These are phyloP conservation scores for Sicyos edulis DNA, from an alignment of 306 rosid genomes.

Conservation along the genomic window DNA sequence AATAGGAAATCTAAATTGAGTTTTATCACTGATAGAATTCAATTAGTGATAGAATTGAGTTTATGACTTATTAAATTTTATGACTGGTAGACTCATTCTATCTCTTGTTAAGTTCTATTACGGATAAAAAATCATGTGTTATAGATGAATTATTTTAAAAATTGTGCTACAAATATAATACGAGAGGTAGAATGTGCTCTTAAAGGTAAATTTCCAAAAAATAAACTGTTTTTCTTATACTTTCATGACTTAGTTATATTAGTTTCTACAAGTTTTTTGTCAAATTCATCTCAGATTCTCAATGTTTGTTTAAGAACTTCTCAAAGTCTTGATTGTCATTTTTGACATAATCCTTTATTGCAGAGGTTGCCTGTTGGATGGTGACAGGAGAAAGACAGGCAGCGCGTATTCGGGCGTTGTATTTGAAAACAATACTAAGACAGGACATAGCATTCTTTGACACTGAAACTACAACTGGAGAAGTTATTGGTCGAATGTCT, in stretches of 20 bases:
- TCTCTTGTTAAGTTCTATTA: too few relatives aligned
- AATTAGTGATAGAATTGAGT: too few relatives aligned
- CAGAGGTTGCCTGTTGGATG: conserved; percentile 91
- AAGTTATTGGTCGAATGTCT: conserved; percentile 82
- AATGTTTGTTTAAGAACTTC: not conserved
- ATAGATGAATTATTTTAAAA: too few relatives aligned
- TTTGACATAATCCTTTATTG: not conserved
- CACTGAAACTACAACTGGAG: conserved; percentile 74
- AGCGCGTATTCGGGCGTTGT: conserved; percentile 58
- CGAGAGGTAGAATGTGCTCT: too few relatives aligned
- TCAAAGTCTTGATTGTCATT: not conserved
- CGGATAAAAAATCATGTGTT: too few relatives aligned
- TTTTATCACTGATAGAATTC: too few relatives aligned
- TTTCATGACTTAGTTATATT: not conserved
- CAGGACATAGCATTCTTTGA: conserved; percentile 85
- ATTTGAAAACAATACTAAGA: conserved; percentile 65
- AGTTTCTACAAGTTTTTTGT: not conserved
- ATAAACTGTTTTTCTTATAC: too few relatives aligned
- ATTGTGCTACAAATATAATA: too few relatives aligned
- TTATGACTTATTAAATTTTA: too few relatives aligned
- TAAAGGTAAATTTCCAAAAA: too few relatives aligned
- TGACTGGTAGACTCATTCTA: too few relatives aligned
- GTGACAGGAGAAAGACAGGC: conserved; percentile 93
- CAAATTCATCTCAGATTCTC: not conserved
- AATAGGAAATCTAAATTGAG: too few relatives aligned